Conservation (phyloP, 192 early-diverging fungal species). For the Umbelopsis vinacea region DNA sequence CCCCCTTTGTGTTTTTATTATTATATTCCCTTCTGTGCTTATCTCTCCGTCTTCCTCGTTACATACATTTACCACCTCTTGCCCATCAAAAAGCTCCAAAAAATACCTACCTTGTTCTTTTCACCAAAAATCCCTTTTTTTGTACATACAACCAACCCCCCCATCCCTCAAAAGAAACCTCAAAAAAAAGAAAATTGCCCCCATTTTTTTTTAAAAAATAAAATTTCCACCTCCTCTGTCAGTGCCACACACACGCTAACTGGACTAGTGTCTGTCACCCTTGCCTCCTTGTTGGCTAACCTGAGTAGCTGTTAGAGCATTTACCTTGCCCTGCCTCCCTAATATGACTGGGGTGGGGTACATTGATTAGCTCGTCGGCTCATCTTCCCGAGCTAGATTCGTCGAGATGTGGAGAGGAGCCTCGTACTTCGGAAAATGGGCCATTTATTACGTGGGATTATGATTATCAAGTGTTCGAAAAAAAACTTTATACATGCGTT, state of each 20-base stretch:
- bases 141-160: slow-evolving; percentile 17
- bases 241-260: background rate
- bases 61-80: too few relatives aligned
- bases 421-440: background rate
- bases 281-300: too few relatives aligned
- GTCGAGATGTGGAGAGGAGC: too few relatives aligned
- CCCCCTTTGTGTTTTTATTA: background rate
- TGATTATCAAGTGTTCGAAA: background rate
- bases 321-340: background rate
- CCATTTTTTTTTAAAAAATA: background rate
- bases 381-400: background rate
- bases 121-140: slow-evolving; percentile 5
- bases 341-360: background rate
- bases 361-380: background rate
- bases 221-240: background rate
- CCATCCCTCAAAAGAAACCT: background rate
- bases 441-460: background rate
- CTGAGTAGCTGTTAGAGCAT: too few relatives aligned
- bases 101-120: background rate
- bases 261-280: too few relatives aligned
- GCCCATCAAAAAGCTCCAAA: slow-evolving; percentile 3
- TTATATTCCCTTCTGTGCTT: slow-evolving; percentile 21
- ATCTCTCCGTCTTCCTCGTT: background rate
- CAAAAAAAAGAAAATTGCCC: slow-evolving; percentile 4
- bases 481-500: background rate